Base-by-base conservation (phyloP, 2,329 filamentous ascomycete species). In the Curvularia lunata region DNA sequence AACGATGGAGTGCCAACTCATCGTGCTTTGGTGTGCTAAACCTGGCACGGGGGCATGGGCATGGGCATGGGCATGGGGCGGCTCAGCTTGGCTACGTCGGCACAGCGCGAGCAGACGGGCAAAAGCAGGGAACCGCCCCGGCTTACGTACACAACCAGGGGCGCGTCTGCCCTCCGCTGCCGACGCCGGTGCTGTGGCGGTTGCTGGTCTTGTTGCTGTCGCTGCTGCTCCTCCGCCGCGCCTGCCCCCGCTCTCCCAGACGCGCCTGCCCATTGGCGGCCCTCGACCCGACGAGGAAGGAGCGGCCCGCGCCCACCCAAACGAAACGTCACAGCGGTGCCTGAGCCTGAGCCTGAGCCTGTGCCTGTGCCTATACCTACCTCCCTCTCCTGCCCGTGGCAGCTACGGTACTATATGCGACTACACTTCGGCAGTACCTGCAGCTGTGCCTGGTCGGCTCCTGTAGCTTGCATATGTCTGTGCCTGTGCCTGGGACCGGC, bases 21-120 rank as follows among this genome's bases (percentile, higher is more conserved):
- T 53, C 55, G 50, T 55, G 58, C 61, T 58, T 58, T 58, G 57
- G 50, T 54, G 40, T 55, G 56, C 61, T 63, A 63, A 52, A 52
- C 61, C 61, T 45, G 58, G 52, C 56, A 55, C 52, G 60, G 25
- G 25, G 25, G 25, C 25, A 25, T 6, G 25, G 25, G n/a, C n/a
- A n/a, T n/a, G 25, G 25, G 25, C 25, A 25, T 25, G 25, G 25
- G 25, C 25, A 27, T 27, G 25, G 25, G 43, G 43, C 43, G 43
- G 27, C 19, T 45, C 18, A 59, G 54, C 59, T 57, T 57, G 6
- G 25, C 25, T 27, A 27, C 25, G 25, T 27, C 58, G 56, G 56
- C 49, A 54, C 30, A 62, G 54, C 60, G 53, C 58, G 48, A 54
- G 40, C 9, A 10, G 12, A 30, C 9, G 9, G 28, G 12, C 18